Base-by-base conservation (phyloP, 352 stramenopile species). In the Pythium rishiriense region DNA sequence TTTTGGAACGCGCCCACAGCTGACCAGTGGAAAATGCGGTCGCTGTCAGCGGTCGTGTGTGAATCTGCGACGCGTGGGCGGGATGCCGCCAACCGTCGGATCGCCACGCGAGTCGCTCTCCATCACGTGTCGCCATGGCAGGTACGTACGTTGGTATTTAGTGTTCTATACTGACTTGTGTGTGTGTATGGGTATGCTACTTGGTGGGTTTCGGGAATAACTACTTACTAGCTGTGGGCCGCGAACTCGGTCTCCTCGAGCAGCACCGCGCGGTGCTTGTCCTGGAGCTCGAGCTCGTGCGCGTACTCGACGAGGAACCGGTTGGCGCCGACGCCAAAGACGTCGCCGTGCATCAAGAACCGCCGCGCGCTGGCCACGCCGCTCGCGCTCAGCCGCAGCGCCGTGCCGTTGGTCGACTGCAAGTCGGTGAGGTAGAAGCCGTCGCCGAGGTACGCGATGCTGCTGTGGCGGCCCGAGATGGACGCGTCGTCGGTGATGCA, bases 381-480 rank as follows among this genome's bases (percentile, higher is more conserved):
- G 47, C 74, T 84, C 11, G 81, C 64, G 53, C 86, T 92, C 39
- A 93, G 72, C 2, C 86, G 79, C 12, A 95, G 58, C 9, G 84
- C 86, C 29, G 84, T 93, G 60, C 86, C 86, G 55, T 95, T 95
- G 28, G 86, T 95, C 52, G 84, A 93, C 48, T 81, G 69, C 28
- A 95, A 70, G 51, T 95, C 86, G 17, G 84, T 95, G 51, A 95
- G 81, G 73, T 93, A 95, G 64, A 93, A 95, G 12, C 81, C 86
- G 54, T 89, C 86, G 56, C 73, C 80, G 37, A 89, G 73, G 61
- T 85, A 87, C 64, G 77, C 82, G 61, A 95, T 82, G 41, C 83
- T 76, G 50, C 79, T 83, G 60, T 95, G 86, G 17, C 76, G 69
- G 11, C 82, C 81, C 17, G 86, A 95, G 65, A 93, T 91, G 19